Conservation (phyloP, 2,329 filamentous ascomycete species). For the Trichoderma hamatum region DNA sequence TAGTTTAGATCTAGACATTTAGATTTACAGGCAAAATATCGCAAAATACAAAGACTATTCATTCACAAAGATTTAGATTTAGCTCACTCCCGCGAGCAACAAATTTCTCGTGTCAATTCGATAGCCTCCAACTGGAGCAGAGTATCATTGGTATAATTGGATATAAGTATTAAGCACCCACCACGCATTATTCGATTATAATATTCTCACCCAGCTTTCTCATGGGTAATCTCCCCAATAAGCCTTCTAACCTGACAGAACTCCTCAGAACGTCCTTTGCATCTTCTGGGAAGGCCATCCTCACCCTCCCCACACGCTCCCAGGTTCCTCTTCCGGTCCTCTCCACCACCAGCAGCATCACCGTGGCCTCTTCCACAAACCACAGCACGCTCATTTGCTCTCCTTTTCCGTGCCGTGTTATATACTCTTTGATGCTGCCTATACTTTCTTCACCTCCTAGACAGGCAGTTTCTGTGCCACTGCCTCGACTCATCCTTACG, state of each 20-base stretch:
- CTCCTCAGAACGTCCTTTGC: slow-evolving; percentile 38
- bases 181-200: slow-evolving; percentile 36
- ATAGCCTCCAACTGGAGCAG: neutral
- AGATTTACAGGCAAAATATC: neutral
- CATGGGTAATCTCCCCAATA: slow-evolving; percentile 40
- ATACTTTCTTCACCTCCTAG: neutral
- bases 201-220: slow-evolving; percentile 40
- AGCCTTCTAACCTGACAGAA: slow-evolving; percentile 38
- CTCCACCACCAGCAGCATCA: slow-evolving; percentile 42
- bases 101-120: neutral
- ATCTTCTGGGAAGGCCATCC: slow-evolving; percentile 42
- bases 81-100: neutral
- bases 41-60: too few relatives aligned
- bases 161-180: neutral
- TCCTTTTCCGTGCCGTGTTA: slow-evolving; percentile 40
- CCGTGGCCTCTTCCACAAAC: slow-evolving; percentile 41
- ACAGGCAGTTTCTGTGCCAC: slow-evolving; percentile 25
- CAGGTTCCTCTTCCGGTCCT: slow-evolving; percentile 33
- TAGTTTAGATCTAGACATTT: slow-evolving; percentile 16
- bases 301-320: slow-evolving; percentile 42
- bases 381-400: slow-evolving; percentile 44
- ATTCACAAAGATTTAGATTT: neutral
- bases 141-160: neutral
- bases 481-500: slow-evolving; percentile 38
- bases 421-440: slow-evolving; percentile 40